phyloP scores from a whole-genome alignment of 352 stramenopile genomes.

The Phytophthora uliginosa region DNA sequence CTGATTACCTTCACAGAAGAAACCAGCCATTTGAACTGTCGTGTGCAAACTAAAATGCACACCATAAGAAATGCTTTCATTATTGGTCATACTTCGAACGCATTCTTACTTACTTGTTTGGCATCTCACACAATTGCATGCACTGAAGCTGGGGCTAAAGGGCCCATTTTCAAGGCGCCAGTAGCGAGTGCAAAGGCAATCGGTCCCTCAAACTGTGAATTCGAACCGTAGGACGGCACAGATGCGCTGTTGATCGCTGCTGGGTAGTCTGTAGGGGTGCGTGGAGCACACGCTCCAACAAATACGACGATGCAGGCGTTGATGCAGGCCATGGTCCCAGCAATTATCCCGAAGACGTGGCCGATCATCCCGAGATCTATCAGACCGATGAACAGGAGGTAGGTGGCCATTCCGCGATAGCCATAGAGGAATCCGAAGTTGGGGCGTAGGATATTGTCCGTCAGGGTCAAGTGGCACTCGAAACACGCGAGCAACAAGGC shows the following conservation, averaged over 20 bases:
- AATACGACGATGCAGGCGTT: conserved; percentile 56
- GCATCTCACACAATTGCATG: conserved; percentile 30
- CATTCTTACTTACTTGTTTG: background rate
- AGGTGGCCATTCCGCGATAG: conserved; percentile 59
- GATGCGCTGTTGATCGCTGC: conserved; percentile 28
- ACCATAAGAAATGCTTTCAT: background rate
- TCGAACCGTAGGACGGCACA: conserved; percentile 36
- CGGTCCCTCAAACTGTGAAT: conserved; percentile 28
- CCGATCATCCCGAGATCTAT: conserved; percentile 69
- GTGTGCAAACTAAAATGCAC: background rate
- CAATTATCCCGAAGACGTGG: conserved; percentile 45
- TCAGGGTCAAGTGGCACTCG: conserved; percentile 58
- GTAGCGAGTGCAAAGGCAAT: conserved; percentile 37
- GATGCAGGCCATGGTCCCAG: conserved; percentile 43
- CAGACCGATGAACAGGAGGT: conserved; percentile 68
- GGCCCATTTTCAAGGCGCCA: conserved; percentile 30
- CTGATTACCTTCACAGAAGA: background rate
- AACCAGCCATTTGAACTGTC: background rate
- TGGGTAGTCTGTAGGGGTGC: conserved; percentile 22
- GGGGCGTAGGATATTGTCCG: conserved; percentile 53
- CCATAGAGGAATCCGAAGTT: conserved; percentile 78
- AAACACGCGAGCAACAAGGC: conserved; percentile 60
- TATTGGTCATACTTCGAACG: background rate
- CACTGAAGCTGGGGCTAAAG: conserved; percentile 18
- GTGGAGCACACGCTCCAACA: conserved; percentile 40